phyloP scores from a whole-genome alignment of 768 basidiomycete genomes.

The Termitomyces sp. region DNA sequence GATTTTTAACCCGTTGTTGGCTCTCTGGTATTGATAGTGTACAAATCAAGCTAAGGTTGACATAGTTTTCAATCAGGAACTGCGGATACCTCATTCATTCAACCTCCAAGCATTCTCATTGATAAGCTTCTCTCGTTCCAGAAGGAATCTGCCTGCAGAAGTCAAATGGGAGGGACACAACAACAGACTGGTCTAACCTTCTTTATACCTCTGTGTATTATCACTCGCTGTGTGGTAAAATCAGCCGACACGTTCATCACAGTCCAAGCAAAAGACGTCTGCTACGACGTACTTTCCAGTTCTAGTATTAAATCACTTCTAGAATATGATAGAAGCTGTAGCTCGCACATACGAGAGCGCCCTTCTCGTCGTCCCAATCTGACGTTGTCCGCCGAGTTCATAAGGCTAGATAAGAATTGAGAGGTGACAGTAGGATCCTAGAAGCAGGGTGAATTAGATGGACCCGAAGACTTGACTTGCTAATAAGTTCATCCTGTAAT shows the following conservation, averaged over 20 bases:
- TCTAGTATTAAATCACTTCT: slow-evolving; percentile 25
- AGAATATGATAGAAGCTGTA: neutral
- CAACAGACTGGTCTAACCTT: slow-evolving; percentile 40
- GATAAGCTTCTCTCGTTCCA: slow-evolving; percentile 73
- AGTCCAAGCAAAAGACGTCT: slow-evolving; percentile 75
- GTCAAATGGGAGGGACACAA: neutral
- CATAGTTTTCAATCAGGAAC: too few species aligned
- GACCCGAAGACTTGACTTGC: slow-evolving; percentile 51
- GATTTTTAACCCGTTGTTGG: neutral
- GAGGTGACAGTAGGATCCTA: neutral
- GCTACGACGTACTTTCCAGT: slow-evolving; percentile 81
- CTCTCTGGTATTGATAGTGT: neutral
- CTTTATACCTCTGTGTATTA: slow-evolving; percentile 77
- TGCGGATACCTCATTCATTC: slow-evolving; percentile 28
- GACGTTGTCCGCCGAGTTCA: slow-evolving; percentile 74
- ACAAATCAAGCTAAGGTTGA: neutral
- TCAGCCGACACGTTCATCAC: slow-evolving; percentile 77
- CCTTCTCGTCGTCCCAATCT: slow-evolving; percentile 67
- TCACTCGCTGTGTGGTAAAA: slow-evolving; percentile 78
- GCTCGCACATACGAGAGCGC: slow-evolving; percentile 49
- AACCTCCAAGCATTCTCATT: slow-evolving; percentile 81
- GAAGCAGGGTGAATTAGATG: neutral
- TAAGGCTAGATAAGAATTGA: slow-evolving; percentile 39
- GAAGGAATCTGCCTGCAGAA: slow-evolving; percentile 65
- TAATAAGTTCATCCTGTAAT: slow-evolving; percentile 79